Percentiles rank a stretch among this genome's conserved stretches.
Conservation (phyloP, 2,329 filamentous ascomycete genomes). For the Proliferodiscus dingleyae region DNA sequence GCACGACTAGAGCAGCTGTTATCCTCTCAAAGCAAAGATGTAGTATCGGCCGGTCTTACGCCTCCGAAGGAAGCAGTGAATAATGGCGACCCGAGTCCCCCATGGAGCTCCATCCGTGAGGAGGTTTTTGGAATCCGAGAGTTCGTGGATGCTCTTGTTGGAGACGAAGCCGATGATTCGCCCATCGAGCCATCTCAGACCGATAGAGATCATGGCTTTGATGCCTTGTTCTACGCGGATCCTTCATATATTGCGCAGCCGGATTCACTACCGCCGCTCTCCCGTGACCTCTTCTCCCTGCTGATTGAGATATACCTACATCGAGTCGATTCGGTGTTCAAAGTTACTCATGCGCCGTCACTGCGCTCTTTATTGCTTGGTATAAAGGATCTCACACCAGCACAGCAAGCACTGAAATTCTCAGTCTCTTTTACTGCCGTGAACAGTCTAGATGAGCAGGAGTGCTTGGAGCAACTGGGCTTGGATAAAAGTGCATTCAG, state of each 20-base stretch:
- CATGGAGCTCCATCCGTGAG: not conserved
- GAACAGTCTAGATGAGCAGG: not conserved
- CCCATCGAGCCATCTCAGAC: not conserved
- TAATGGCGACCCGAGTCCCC: not conserved
- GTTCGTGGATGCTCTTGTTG: not conserved
- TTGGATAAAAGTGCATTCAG: not conserved
- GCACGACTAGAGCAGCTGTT: conserved; percentile 4
- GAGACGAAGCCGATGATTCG: not conserved
- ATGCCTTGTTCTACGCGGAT: conserved; percentile 3
- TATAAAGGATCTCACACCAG: not conserved
- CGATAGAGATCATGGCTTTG: not conserved
- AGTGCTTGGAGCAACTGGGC: not conserved
- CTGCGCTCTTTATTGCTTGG: not conserved
- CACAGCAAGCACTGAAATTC: conserved; percentile 2
- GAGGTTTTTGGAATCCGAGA: conserved; percentile 5
- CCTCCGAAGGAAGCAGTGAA: not conserved
- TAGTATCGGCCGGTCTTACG: not conserved
- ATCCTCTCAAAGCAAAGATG: not conserved
- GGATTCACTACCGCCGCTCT: not conserved
- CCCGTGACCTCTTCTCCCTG: not conserved
- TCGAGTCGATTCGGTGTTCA: conserved; percentile 5
- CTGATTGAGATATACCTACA: conserved; percentile 1
- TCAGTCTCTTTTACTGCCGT: conserved; percentile 1
- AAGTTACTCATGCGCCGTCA: conserved; percentile 1
- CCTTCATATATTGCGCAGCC: conserved; percentile 4